Evolutionary conservation across 352 stramenopile species (phyloP).

Genomic region (Globisporangium yorkense): DNA sequence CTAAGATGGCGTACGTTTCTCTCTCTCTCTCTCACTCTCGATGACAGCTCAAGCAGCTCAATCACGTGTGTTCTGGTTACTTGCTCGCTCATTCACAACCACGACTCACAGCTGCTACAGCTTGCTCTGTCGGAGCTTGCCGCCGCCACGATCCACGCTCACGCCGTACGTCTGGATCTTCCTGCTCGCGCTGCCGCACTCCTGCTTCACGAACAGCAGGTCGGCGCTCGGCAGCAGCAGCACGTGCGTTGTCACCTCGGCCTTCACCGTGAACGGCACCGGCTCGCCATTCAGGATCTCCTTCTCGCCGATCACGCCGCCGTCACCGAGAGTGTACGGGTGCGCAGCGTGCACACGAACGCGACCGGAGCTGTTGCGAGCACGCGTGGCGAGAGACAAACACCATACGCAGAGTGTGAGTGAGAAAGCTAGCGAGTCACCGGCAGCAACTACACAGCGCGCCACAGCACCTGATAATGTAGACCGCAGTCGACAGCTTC

Average conservation of each 20-base stretch:
- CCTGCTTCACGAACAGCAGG: conserved; percentile 39
- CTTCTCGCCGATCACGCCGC: conserved; percentile 53
- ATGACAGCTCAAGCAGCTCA: no score
- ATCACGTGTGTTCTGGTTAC: not conserved
- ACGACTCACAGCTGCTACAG: not conserved
- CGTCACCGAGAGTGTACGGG: conserved; percentile 43
- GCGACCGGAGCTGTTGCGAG: conserved; percentile 35
- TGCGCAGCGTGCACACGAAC: conserved; percentile 66
- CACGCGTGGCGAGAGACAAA: not conserved
- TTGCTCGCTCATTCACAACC: not conserved
- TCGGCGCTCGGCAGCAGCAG: conserved; percentile 61
- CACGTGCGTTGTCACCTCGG: conserved; percentile 50
- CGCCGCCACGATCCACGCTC: not conserved
- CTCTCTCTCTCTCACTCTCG: no score
- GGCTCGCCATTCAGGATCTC: conserved; percentile 70
- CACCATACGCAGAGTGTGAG: no score
- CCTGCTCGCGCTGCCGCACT: not conserved
- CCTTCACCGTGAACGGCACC: conserved; percentile 58
- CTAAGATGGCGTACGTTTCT: no score
- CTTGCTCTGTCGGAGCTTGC: conserved; percentile 4
- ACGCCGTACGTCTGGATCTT: conserved; percentile 3
- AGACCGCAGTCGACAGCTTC: conserved; percentile 59
- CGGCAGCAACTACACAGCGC: not conserved
- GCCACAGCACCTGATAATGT: conserved; percentile 67
- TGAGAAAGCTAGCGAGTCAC: not conserved